Evolutionary conservation across 306 rosid species (phyloP).

Genomic region (Senna tora): DNA sequence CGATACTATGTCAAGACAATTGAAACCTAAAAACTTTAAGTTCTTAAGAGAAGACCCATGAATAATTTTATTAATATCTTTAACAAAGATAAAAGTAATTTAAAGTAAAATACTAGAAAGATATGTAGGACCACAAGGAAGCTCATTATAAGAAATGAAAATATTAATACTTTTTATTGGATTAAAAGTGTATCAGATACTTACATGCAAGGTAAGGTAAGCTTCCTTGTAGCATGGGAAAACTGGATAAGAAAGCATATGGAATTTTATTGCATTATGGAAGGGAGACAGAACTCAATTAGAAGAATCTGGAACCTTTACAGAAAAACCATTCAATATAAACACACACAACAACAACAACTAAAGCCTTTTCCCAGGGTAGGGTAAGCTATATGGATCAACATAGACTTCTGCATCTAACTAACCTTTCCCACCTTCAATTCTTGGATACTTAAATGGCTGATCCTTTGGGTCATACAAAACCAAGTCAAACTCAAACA

Average conservation of each 20-base stretch:
- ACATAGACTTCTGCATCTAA: slow-evolving; percentile 32
- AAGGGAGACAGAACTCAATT: neutral
- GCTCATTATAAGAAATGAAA: neutral
- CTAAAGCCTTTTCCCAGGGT: too few relatives aligned
- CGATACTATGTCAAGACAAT: neutral
- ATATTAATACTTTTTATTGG: neutral
- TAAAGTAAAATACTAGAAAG: slow-evolving; percentile 22
- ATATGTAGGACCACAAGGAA: neutral
- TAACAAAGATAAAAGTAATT: neutral
- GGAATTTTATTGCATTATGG: neutral
- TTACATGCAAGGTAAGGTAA: slow-evolving; percentile 7
- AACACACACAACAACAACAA: too few relatives aligned
- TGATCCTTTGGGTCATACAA: slow-evolving; percentile 24
- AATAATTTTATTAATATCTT: neutral
- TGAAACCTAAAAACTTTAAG: neutral
- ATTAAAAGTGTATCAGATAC: neutral
- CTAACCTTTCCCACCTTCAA: slow-evolving; percentile 29
- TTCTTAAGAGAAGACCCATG: neutral
- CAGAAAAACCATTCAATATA: too few relatives aligned
- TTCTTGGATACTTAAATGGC: slow-evolving; percentile 13
- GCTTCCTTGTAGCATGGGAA: slow-evolving; percentile 12
- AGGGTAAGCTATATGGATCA: too few relatives aligned
- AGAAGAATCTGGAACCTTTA: neutral
- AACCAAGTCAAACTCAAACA: slow-evolving; percentile 32
- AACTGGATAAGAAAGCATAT: neutral